Conservation (phyloP, 2,329 filamentous ascomycete species). For the Pseudopyricularia javanii region DNA sequence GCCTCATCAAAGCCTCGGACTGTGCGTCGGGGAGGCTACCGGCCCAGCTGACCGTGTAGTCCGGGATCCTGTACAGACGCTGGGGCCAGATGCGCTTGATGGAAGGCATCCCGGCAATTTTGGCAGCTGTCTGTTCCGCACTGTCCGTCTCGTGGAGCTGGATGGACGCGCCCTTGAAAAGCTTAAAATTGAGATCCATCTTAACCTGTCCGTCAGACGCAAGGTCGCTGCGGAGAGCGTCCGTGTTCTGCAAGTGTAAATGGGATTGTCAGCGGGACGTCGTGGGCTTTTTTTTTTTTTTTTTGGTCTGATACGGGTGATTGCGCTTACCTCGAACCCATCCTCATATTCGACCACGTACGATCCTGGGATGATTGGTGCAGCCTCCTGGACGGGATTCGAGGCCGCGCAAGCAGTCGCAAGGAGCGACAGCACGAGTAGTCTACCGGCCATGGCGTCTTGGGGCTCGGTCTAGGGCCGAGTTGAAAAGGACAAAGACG, state of each 20-base stretch:
- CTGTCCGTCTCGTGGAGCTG: conserved; percentile 34
- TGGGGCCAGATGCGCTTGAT: conserved; percentile 39
- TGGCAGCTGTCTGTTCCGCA: conserved; percentile 26
- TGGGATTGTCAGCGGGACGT: background rate
- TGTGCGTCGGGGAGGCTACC: conserved; percentile 18
- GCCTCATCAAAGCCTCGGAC: conserved; percentile 4
- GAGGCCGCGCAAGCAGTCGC: conserved; percentile 17
- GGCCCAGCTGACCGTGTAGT: conserved; percentile 30
- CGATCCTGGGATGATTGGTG: conserved; percentile 26
- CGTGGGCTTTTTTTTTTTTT: background rate
- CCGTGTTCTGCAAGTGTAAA: conserved; percentile 30
- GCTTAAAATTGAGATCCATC: conserved; percentile 33
- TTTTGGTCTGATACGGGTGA: too few relatives aligned
- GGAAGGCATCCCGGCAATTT: conserved; percentile 26
- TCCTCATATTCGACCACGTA: conserved; percentile 43
- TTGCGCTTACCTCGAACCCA: conserved; percentile 25
- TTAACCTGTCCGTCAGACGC: conserved; percentile 27
- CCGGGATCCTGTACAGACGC: conserved; percentile 28
- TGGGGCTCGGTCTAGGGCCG: background rate
- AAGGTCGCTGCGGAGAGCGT: conserved; percentile 24
- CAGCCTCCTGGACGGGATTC: conserved; percentile 9
- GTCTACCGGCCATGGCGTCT: conserved; percentile 21
- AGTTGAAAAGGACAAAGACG: background rate
- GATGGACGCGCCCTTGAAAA: conserved; percentile 43
- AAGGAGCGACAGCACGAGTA: conserved; percentile 20